Evolutionary conservation across 2,329 filamentous ascomycete genomes (phyloP), one percentile per base, ranked within the genome.

Genomic region (Penicillium sp.): DNA sequence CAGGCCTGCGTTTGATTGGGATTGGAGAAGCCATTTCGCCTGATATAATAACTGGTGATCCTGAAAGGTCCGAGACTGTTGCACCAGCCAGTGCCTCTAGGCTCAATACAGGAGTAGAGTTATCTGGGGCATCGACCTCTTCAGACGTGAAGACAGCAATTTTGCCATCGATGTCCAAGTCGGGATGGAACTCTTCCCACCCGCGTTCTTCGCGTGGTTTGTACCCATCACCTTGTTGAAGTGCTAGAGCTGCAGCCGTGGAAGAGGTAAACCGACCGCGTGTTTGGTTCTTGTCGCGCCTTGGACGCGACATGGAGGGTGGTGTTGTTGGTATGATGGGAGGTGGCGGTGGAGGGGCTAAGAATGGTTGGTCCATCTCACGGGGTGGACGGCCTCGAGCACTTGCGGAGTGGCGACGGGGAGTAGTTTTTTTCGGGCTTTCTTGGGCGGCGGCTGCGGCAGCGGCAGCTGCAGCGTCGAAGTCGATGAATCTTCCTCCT

Each of bases 171-270:
- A 97, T 92, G 77, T 97, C 93, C 52, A 99, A 84, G 68, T 97
- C 91, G 0, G 91, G 92, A 75, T 99, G 94, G 64, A 97, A 97
- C 73, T 99, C 94, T 70, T 97, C 93, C 92, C 93, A 99, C 52
- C 91, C 91, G 62, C 93, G 87, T 78, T 99, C 94, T 77, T 99
- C 94, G 70, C 94, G 85, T 33, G 94, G 94, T 74, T 99, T 99
- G 77, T 97, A 97, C 50, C 93, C 93, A 79, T 97, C 94, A 68
- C 87, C 93, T 71, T 96, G 92, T 66, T 91, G 90, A 58, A 94
- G 89, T 6, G 91, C 92, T 50, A 93, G 91, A 25, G 93, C 90
- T 29, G 92, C 92, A 13, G 93, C 91, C n/a, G 89, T 78, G 31
- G 85, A 91, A 46, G 90, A 93, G 67, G 89, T 91, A 75, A 90